These are phyloP conservation scores for Boletellus sp. DNA, from an alignment of 768 basidiomycete genomes.

Conservation along the genomic window DNA sequence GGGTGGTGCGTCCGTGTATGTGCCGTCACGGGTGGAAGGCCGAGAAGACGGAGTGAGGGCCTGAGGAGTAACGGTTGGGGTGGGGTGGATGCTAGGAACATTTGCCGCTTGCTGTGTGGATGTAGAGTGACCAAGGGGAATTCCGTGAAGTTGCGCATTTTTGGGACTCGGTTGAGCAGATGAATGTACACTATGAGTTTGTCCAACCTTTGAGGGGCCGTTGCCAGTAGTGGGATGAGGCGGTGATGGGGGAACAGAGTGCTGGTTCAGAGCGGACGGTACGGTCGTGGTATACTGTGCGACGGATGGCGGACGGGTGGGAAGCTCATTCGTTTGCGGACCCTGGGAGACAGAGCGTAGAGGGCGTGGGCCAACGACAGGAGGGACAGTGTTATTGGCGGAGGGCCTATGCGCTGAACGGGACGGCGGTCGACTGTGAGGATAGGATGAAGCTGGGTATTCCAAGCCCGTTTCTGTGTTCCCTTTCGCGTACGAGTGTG, in stretches of 20 bases:
- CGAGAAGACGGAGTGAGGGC: conserved; percentile 22
- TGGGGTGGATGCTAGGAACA: conserved; percentile 17
- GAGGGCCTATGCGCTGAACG: conserved; percentile 26
- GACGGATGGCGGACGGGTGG: conserved; percentile 26
- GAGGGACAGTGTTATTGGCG: conserved; percentile 11
- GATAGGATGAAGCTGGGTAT: conserved; percentile 13
- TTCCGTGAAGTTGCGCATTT: conserved; percentile 15
- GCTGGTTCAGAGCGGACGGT: conserved; percentile 12
- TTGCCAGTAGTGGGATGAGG: conserved; percentile 8
- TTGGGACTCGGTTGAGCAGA: conserved; percentile 27
- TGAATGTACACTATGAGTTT: conserved; percentile 4
- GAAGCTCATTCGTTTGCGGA: conserved; percentile 18
- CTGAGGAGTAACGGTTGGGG: conserved; percentile 22
- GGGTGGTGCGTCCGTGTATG: conserved; percentile 4
- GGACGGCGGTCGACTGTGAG: conserved; percentile 25
- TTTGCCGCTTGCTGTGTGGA: conserved; percentile 19
- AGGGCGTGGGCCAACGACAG: conserved; percentile 28
- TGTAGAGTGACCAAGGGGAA: conserved; percentile 6
- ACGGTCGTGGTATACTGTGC: conserved; percentile 7
- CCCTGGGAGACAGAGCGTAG: conserved; percentile 29
- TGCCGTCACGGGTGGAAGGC: conserved; percentile 24
- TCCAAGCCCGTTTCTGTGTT: conserved; percentile 24
- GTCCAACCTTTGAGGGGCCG: conserved; percentile 15
- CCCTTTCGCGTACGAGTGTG: conserved; percentile 22
- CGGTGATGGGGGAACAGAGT: conserved; percentile 20